A percentile compares a stretch with the other conserved stretches of the same genome.
phyloP scores from a whole-genome alignment of 1,284 basidiomycete species.

The Gomphus bonarii region DNA sequence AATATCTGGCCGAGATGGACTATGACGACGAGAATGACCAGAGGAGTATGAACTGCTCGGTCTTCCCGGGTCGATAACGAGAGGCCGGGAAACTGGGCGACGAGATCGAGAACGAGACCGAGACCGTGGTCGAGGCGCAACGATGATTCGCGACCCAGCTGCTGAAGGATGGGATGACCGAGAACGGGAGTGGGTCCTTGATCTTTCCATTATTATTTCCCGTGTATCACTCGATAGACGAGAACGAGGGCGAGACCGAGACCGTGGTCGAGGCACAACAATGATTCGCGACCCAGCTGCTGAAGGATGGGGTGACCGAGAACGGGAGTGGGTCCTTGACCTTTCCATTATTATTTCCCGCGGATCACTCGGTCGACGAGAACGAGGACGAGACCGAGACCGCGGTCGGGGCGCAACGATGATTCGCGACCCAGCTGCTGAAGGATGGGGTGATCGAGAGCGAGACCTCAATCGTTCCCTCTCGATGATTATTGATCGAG shows the following conservation, averaged over 20 bases:
- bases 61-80: neutral
- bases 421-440: neutral
- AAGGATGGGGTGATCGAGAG: neutral
- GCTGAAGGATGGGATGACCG: neutral
- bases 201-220: neutral
- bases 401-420: neutral
- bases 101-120: neutral
- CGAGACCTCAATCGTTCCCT: neutral
- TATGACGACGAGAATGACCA: neutral
- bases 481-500: neutral
- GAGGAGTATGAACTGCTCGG: neutral
- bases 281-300: neutral
- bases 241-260: neutral
- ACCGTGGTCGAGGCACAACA: no score
- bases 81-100: neutral
- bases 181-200: neutral
- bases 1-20: neutral
- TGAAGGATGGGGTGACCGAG: neutral
- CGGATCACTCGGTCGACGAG: neutral
- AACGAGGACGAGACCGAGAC: neutral
- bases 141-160: neutral
- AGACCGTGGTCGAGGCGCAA: neutral
- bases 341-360: neutral
- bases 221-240: neutral
- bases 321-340: neutral